phyloP scores from a whole-genome alignment of 352 stramenopile genomes.

The Bremia lactucae region DNA sequence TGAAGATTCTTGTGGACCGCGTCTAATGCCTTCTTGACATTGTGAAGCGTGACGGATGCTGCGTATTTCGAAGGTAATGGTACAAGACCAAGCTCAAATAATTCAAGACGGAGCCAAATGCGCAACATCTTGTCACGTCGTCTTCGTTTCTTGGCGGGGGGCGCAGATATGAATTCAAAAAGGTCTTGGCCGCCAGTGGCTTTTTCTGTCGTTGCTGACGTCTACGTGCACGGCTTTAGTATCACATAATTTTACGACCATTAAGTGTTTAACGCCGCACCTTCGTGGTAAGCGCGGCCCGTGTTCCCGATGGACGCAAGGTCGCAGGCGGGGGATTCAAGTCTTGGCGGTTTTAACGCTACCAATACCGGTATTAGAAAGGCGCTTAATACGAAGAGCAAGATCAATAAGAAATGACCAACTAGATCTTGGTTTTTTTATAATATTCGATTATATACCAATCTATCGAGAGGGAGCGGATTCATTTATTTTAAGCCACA shows the following conservation, averaged over 20 bases:
- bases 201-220: constrained; percentile 21
- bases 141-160: constrained; percentile 28
- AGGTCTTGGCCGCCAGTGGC: constrained; percentile 19
- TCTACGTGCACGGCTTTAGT: constrained; percentile 22
- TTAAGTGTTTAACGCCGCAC: constrained; percentile 14
- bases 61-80: constrained; percentile 63
- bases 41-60: constrained; percentile 44
- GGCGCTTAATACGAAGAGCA: neutral
- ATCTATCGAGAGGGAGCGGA: no score
- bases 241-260: constrained; percentile 9
- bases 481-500: no score
- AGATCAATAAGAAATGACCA: no score
- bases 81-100: constrained; percentile 77
- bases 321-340: constrained; percentile 2
- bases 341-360: constrained; percentile 6
- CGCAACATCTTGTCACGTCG: constrained; percentile 32
- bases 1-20: constrained; percentile 42
- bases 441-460: no score
- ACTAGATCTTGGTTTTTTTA: no score
- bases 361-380: neutral
- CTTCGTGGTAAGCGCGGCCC: constrained; percentile 23
- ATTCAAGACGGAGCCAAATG: constrained; percentile 76
- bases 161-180: constrained; percentile 21
- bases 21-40: constrained; percentile 51
- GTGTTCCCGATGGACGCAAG: constrained; percentile 7